Evolutionary conservation across 2,329 filamentous ascomycete genomes (phyloP).

Genomic region (Coniochaeta hoffmannii): DNA sequence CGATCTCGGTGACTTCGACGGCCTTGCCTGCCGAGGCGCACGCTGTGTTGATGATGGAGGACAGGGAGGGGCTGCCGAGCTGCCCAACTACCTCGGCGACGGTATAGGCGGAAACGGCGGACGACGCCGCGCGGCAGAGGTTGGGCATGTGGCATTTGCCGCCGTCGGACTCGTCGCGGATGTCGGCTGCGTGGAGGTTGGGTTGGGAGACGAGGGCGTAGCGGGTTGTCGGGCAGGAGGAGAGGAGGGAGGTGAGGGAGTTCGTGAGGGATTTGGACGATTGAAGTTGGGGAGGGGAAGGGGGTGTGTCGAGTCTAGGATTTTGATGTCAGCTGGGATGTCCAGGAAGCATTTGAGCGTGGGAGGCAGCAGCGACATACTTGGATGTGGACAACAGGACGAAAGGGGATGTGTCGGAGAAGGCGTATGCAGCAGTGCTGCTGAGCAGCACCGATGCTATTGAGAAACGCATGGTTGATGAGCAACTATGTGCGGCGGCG

Average conservation of each 20-base stretch:
- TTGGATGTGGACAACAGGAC: slow-evolving; percentile 76
- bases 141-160: slow-evolving; percentile 43
- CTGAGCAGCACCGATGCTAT: slow-evolving; percentile 42
- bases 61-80: slow-evolving; percentile 32
- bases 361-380: slow-evolving; percentile 43
- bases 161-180: slow-evolving; percentile 41
- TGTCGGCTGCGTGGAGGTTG: slow-evolving; percentile 63
- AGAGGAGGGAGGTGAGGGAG: slow-evolving; percentile 44
- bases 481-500: slow-evolving; percentile 3
- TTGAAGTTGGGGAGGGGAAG: slow-evolving; percentile 37
- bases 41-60: slow-evolving; percentile 34
- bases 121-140: slow-evolving; percentile 34
- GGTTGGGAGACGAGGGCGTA: slow-evolving; percentile 77
- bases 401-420: slow-evolving; percentile 83
- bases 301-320: slow-evolving; percentile 23
- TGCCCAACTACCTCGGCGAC: slow-evolving; percentile 52
- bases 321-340: not conserved
- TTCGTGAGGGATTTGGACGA: slow-evolving; percentile 35
- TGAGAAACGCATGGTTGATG: slow-evolving; percentile 46
- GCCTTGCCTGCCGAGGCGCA: slow-evolving; percentile 35
- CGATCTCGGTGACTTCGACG: slow-evolving; percentile 24
- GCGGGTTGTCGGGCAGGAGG: slow-evolving; percentile 61
- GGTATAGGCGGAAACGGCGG: slow-evolving; percentile 30
- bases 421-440: slow-evolving; percentile 56
- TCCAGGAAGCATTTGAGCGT: not conserved